Evolutionary conservation across 2,329 filamentous ascomycete species (phyloP), one percentile per base, ranked within the genome.

Genomic region (Coleophoma eucalyptorum): DNA sequence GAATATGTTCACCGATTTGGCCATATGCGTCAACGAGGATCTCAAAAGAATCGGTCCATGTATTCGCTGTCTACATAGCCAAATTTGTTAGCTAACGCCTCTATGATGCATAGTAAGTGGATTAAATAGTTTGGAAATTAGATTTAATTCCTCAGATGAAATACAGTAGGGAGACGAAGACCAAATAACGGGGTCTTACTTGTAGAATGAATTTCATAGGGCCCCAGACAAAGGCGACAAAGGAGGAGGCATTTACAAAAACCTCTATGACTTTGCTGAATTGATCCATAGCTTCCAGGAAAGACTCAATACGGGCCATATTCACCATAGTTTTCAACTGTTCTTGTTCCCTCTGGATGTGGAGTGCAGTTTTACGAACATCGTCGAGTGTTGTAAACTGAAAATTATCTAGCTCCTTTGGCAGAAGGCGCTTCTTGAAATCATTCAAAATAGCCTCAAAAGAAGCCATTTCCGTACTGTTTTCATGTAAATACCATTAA

Each of bases 161-260:
- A n/a, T n/a, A n/a, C n/a, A n/a, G n/a, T n/a, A n/a, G n/a, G n/a
- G n/a, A n/a, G n/a, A n/a, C n/a, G n/a, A n/a, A n/a, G n/a, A n/a
- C n/a, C n/a, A n/a, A n/a, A n/a, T n/a, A n/a, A n/a, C n/a, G n/a
- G n/a, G n/a, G n/a, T n/a, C n/a, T n/a, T n/a, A n/a, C n/a, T n/a
- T n/a, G n/a, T 10, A 71, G 59, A 12, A 70, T 54, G 34, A 70
- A 65, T 48, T 71, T 69, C 48, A 72, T 62, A 0, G 70, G 69
- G 2, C 69, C 65, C 65, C 63, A 68, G 15, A 67, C 50, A 41
- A 71, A 72, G 5, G 61, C 62, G 19, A 72, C 52, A 5, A 62
- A 50, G 12, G 62, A 52, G 5, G 59, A 59, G 0, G 55, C 37
- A 32, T 71, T 70, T 12, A 66, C 19, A 49, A 69, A 71, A 2